A percentile compares a stretch with the other conserved stretches of the same genome.
These are phyloP conservation scores for Breynia disticha DNA, from an alignment of 441 rosid genomes.

Conservation along the genomic window DNA sequence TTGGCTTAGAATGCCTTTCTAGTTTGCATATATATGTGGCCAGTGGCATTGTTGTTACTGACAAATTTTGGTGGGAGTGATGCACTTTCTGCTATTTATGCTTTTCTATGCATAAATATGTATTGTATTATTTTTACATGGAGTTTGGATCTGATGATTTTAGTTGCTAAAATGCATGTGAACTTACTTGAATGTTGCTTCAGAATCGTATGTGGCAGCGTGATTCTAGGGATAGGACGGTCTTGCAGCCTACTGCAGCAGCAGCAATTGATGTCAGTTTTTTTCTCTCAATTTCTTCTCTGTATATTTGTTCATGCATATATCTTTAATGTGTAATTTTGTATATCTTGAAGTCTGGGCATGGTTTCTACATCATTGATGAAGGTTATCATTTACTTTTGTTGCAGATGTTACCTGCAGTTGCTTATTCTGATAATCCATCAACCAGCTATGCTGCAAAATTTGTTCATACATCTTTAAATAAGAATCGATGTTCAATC, in stretches of 20 bases:
- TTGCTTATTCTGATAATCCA: slow-evolving; percentile 93
- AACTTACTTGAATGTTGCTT: slow-evolving; percentile 14
- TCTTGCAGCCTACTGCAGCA: slow-evolving; percentile 81
- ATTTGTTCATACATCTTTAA: slow-evolving; percentile 91
- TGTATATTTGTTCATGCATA: no score
- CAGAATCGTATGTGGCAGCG: slow-evolving; percentile 85
- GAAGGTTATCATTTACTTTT: slow-evolving; percentile 12
- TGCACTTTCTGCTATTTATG: no score
- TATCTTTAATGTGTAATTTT: not conserved
- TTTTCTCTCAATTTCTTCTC: not conserved
- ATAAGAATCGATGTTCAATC: slow-evolving; percentile 93
- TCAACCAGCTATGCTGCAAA: slow-evolving; percentile 93
- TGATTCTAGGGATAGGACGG: slow-evolving; percentile 71
- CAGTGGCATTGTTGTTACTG: no score
- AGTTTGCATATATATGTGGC: no score
- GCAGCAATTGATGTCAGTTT: slow-evolving; percentile 80
- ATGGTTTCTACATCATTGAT: slow-evolving; percentile 9
- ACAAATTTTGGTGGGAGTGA: no score
- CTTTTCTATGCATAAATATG: no score
- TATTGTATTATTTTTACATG: not conserved
- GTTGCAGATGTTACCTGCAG: slow-evolving; percentile 78
- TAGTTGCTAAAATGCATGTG: slow-evolving; percentile 13
- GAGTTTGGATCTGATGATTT: slow-evolving; percentile 2
- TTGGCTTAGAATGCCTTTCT: not conserved
- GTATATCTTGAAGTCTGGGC: not conserved